Evolutionary conservation across 1,284 basidiomycete genomes (phyloP), one percentile per base, ranked within the genome.

Genomic region (Ustilago tritici): DNA sequence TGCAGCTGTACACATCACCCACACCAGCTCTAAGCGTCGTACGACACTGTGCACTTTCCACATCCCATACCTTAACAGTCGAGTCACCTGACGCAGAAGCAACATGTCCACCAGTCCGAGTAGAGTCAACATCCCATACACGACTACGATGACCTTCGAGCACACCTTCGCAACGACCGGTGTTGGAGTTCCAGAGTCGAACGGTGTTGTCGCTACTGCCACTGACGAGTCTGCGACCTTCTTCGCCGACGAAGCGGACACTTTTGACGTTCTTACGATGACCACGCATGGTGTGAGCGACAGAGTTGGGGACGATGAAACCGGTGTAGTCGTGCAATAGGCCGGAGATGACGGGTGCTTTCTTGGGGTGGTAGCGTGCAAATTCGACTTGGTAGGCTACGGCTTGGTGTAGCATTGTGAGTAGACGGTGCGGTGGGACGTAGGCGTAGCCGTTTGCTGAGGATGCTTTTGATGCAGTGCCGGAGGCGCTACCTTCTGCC

Each of bases 1-100:
- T 81, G 32, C 88, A 88, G 56, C 85, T 81, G 74, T 89, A 89
- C 4, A 88, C 86, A 72, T 89, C 88, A 2, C 88, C 88, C 4
- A 78, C 71, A 0, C 79, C 75, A 7, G 70, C 70, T 2, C 65
- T 32, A 14, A 84, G 65, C 43, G 80, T 83, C 9, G 73, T 67
- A 3, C 62, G 55, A 19, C 73, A 72, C 40, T 76, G 65, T 7
- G 62, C 70, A 19, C 70, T 74, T 43, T 79, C 72, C 0, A 81
- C 74, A 15, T 82, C 78, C 88, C 88, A 89, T 8, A 89, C 78
- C 50, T 88, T 85, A 43, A 88, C 86, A 1, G 86, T 87, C 4
- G 88, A 87, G 59, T 89, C 88, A 3, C 88, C 88, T 0, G 86
- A 87, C 0, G 86, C 88, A 49, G 84, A 87, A 0, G 85, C 85